These are phyloP conservation scores for Eucalyptus decipiens DNA, from an alignment of 345 rosid genomes.

Conservation along the genomic window DNA sequence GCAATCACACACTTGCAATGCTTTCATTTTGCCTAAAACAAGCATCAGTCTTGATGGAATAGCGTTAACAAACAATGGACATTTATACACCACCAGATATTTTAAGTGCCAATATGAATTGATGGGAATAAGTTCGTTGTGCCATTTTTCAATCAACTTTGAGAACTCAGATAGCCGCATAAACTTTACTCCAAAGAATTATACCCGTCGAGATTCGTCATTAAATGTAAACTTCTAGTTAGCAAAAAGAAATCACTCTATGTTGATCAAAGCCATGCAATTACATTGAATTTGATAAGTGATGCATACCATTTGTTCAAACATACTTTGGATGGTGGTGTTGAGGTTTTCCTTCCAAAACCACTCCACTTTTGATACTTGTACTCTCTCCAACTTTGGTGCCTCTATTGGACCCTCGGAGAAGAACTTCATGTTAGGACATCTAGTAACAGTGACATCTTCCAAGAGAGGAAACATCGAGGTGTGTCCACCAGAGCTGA, in stretches of 20 bases:
- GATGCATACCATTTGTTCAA: background rate
- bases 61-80: background rate
- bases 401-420: background rate
- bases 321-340: background rate
- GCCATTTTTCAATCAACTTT: background rate
- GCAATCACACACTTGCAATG: accelerated
- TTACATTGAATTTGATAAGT: background rate
- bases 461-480: background rate
- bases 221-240: background rate
- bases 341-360: background rate
- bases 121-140: background rate
- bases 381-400: background rate
- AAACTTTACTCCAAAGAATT: background rate
- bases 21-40: background rate
- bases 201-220: accelerated
- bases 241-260: background rate
- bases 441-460: background rate
- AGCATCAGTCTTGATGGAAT: background rate
- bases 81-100: background rate
- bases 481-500: accelerated
- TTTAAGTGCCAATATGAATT: background rate
- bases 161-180: background rate
- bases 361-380: background rate
- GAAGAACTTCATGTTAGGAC: background rate
- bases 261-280: accelerated